Base-by-base conservation (phyloP, 345 rosid species). In the Erodium maritimum region DNA sequence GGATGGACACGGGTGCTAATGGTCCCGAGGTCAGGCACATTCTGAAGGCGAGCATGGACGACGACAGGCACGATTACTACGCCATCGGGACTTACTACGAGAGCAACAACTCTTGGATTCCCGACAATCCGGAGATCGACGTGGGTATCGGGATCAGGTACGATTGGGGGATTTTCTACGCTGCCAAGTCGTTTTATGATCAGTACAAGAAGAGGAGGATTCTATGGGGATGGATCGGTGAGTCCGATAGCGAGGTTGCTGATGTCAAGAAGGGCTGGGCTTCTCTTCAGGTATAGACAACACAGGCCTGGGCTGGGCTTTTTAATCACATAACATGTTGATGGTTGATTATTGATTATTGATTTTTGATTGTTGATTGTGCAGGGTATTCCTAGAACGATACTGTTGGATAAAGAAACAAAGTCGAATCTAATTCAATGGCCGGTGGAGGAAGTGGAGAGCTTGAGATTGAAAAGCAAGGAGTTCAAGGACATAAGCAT, bases 401-500 rank as follows among this genome's bases (percentile, higher is more conserved):
- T 91, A 60, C n/a, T 62, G 17, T 62, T 83, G 24, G 97, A 91
- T 62, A 63, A 34, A 5, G 82, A 79, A 70, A 87, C 87, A 0
- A 76, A 83, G 4, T 75, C 67, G 24, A 81, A 82, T 69, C 66
- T 91, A 53, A 71, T 87, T 60, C 94, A 85, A 18, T 91, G 96
- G 96, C 97, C 97, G 12, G 91, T 83, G 16, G 77, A 80, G 73
- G 97, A 91, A 55, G 75, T 78, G 0, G 82, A 87, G 50, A 79
- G 75, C 34, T 73, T 91, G 78, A 83, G 97, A 62, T 58, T 85
- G 60, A 57, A 56, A 21, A 68, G 86, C 66, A 67, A 69, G 21
- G 76, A 75, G 20, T 91, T 85, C 29, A 50, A 79, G 34, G 55
- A 63, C 16, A 60, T 87, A 50, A 59, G 45, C 64, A 64, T 85